Conservation (phyloP, 257 asterid species). For the Solanum medicagineum region DNA sequence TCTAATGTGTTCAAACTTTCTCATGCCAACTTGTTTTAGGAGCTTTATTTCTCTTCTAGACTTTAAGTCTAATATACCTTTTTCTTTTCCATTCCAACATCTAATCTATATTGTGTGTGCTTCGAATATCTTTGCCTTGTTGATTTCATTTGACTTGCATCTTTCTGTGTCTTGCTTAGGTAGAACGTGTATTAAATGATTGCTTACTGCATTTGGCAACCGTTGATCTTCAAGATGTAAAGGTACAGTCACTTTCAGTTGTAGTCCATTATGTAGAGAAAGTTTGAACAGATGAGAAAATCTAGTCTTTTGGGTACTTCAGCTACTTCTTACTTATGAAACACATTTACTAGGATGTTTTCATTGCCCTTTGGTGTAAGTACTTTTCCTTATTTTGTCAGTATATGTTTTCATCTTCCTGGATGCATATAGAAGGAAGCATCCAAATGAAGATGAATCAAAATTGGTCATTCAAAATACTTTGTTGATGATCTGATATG, state of each 20-base stretch:
- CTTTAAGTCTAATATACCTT: background rate
- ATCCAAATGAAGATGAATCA: background rate
- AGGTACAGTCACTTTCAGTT: constrained; percentile 38
- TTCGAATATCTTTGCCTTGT: background rate
- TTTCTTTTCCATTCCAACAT: background rate
- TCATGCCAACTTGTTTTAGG: background rate
- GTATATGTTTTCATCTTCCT: background rate
- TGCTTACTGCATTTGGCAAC: constrained; percentile 50
- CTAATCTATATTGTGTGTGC: background rate
- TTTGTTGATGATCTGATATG: background rate
- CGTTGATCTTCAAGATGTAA: constrained; percentile 80
- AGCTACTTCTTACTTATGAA: background rate
- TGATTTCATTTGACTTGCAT: constrained; percentile 8
- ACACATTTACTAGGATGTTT: background rate
- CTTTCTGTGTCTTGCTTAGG: constrained; percentile 33
- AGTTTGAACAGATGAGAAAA: background rate
- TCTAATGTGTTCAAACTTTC: background rate
- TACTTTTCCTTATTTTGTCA: background rate
- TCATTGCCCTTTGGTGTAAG: background rate
- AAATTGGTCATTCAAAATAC: background rate
- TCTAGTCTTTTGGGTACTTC: background rate
- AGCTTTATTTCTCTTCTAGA: background rate
- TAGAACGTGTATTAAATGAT: constrained; percentile 60
- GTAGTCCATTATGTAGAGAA: background rate
- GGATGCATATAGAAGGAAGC: background rate